Percentiles rank a stretch among this genome's conserved stretches.
Evolutionary conservation across 805 yeast genomes (phyloP).

Genomic region (Kluyveromyces nonfermentans): DNA sequence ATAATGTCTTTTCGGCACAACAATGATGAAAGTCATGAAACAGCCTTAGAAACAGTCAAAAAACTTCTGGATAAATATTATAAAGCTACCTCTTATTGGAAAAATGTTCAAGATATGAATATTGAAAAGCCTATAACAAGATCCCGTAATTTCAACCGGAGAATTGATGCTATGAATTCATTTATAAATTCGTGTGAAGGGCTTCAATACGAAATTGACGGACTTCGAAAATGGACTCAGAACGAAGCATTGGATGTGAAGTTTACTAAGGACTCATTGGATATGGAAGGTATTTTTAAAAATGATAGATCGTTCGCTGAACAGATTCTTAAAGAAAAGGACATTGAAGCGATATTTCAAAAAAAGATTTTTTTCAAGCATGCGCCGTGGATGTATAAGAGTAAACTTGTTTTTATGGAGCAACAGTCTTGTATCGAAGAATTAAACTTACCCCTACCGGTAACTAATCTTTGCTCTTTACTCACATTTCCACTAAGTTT

Average conservation of each 20-base stretch:
- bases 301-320: conserved; percentile 75
- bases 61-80: conserved; percentile 52
- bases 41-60: conserved; percentile 44
- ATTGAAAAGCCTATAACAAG: conserved; percentile 67
- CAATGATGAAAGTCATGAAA: conserved; percentile 26
- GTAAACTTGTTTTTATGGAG: conserved; percentile 59
- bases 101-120: conserved; percentile 66
- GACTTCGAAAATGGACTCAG: conserved; percentile 74
- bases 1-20: conserved; percentile 55
- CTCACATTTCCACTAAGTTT: conserved; percentile 71
- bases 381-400: conserved; percentile 75
- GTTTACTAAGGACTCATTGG: conserved; percentile 9
- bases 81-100: conserved; percentile 68
- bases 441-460: conserved; percentile 64
- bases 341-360: conserved; percentile 60
- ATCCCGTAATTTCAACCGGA: conserved; percentile 49
- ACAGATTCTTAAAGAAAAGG: conserved; percentile 69
- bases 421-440: conserved; percentile 53
- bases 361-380: conserved; percentile 58
- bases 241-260: conserved; percentile 63
- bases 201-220: conserved; percentile 49
- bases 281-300: conserved; percentile 35
- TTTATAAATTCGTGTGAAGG: conserved; percentile 75
- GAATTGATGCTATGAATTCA: conserved; percentile 69
- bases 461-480: conserved; percentile 53